These are phyloP conservation scores for Hymenoscyphus fructigenus DNA, from an alignment of 2,329 filamentous ascomycete genomes.

Conservation along the genomic window DNA sequence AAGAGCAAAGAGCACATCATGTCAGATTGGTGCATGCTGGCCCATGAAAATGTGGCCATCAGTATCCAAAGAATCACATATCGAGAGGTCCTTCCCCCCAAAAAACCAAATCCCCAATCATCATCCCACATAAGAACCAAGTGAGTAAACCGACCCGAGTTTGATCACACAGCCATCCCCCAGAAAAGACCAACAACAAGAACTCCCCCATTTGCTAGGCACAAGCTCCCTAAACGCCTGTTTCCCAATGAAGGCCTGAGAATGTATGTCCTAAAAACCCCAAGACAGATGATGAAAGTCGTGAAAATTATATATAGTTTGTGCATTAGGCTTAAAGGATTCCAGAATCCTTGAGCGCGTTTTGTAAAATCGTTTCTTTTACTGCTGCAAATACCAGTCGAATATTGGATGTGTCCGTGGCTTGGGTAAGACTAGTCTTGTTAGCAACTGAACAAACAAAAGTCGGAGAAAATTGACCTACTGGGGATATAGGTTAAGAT, in stretches of 20 bases:
- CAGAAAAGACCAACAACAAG: conserved; percentile 11
- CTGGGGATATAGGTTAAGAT: conserved; percentile 97
- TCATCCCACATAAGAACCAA: conserved; percentile 8
- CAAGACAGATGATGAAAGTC: conserved; percentile 22
- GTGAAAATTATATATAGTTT: conserved; percentile 25
- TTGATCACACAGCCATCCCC: conserved; percentile 30
- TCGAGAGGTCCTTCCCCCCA: not conserved
- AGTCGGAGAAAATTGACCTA: conserved; percentile 49
- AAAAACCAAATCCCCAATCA: not conserved
- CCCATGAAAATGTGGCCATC: not conserved
- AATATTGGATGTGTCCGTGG: conserved; percentile 97
- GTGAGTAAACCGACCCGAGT: conserved; percentile 13
- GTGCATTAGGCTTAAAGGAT: conserved; percentile 64
- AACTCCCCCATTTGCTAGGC: conserved; percentile 19
- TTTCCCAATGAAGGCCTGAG: conserved; percentile 24
- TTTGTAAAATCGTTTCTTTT: conserved; percentile 98
- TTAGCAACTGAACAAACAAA: conserved; percentile 21
- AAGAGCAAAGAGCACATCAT: not conserved
- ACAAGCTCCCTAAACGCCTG: conserved; percentile 29
- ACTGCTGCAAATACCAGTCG: conserved; percentile 96
- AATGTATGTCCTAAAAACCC: conserved; percentile 16
- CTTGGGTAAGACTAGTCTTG: conserved; percentile 82
- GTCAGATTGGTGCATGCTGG: not conserved
- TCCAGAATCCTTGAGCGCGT: conserved; percentile 95
- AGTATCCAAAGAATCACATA: not conserved